Evolutionary conservation across 148 eudicot genomes (phyloP), one percentile per base, ranked within the genome.

Genomic region (Gaultheria prostrata): DNA sequence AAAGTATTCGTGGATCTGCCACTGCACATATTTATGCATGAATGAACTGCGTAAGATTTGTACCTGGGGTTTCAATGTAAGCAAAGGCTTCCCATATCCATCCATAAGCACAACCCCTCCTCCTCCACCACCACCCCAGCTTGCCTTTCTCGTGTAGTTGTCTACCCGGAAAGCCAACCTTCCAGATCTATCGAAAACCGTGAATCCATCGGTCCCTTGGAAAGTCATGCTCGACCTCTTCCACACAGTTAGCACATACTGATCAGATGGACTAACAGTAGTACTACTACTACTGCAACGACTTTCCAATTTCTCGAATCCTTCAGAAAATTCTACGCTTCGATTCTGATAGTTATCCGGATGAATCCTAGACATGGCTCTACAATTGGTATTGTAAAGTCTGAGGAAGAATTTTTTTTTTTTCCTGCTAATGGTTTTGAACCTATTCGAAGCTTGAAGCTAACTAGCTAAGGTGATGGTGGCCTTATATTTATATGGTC

Each of bases 191-290:
- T 86, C 85, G 50, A 82, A 82, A 45, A 82, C 87, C 4, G 85
- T 86, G 83, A 86, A 86, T 32, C 87, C 87, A 79, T 86, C 87
- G 1, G 87, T 86, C 24, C 87, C 87, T 78, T 82, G 87, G 80
- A 86, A 86, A 65, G 75, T 86, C 85, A 86, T 86, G 85, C 83
- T 86, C 15, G 87, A 86, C 83, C 85, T 86, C 65, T 86, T 86
- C 87, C 87, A 86, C 71, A 86, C 85, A 9, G 87, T 86, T 3
- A 86, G 61, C 39, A 28, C 49, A 50, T 12, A 53, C 3, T 51
- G 57, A 21, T 56, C 8, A 30, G 74, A 30, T 33, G 20, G 45
- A 12, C 57, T 14, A 1, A 26, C 30, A 13, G 28, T 45, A n/a
- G 3, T 2, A 49, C 9, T 45, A 26, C 17, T 32, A 26, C 12